Base-by-base conservation (phyloP, 1,284 basidiomycete genomes). In the Rhodotorula sp. region DNA sequence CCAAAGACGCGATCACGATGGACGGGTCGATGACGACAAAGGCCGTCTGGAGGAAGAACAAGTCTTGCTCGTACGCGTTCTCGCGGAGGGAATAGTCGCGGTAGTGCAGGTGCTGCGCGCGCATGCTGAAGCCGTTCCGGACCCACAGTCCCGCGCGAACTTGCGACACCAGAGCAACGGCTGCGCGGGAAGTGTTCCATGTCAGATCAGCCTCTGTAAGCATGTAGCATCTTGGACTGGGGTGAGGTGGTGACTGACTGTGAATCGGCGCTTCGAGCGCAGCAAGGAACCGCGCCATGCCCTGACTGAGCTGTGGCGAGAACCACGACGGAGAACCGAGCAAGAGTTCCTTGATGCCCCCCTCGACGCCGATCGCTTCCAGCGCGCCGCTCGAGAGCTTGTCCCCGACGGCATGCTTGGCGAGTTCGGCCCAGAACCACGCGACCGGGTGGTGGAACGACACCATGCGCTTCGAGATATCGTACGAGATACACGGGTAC, bases 81-180 rank as follows among this genome's bases (percentile, higher is more conserved):
- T 98, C 97, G 43, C 95, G 89, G 66, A 98, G 87, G 85, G 91
- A 91, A 80, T 93, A 93, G 80, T 99, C 95, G 56, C 94, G 90
- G 81, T 99, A 99, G 80, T 99, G 95, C 67, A 95, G 85, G n/a
- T 95, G 86, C 80, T 99, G 97, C 1, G 93, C 92, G 3, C 95
- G 89, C 76, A 99, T 95, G 10, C 91, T 91, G 77, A 94, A 92
- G 3, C 97, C 97, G 77, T 99, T 99, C 65, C 95, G 90, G 6
- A 97, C 95, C 97, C 97, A 99, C 28, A 98, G 85, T 4, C 95
- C 94, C 3, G 92, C 90, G 23, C 94, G 88, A 66, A 98, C 94
- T 81, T 99, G 97, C 0, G 95, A 93, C 49, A 98, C 89, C 85
- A 93, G 91, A 0, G 89, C 86, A 28, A 93, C 83, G 7, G 92